Evolutionary conservation across 2,329 filamentous ascomycete species (phyloP).

Genomic region (Neonectria ditissima): DNA sequence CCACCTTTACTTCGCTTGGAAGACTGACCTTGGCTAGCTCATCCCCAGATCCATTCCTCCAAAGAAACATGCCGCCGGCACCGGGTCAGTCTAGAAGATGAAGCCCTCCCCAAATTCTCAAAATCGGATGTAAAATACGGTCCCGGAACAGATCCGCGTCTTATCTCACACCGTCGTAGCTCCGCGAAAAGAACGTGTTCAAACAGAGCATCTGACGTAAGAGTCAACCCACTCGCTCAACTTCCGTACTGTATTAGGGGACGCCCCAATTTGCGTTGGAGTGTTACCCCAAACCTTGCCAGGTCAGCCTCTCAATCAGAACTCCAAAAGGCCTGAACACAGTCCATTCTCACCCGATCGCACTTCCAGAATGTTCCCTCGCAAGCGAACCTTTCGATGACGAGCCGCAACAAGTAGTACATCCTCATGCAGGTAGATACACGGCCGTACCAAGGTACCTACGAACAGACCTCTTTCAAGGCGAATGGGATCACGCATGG

Average conservation of each 20-base stretch:
- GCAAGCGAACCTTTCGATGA: constrained; percentile 6
- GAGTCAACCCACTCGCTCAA: constrained; percentile 28
- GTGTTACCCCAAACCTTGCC: constrained; percentile 16
- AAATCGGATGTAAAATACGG: constrained; percentile 7
- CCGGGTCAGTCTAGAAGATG: background rate
- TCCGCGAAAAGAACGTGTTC: constrained; percentile 31
- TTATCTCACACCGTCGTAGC: constrained; percentile 17
- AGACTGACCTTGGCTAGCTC: background rate
- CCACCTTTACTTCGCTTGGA: background rate
- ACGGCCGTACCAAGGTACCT: background rate
- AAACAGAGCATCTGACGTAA: constrained; percentile 36
- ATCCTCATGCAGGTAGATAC: background rate
- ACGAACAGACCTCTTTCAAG: constrained; percentile 15
- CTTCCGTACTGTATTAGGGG: constrained; percentile 16
- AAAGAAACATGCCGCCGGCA: background rate
- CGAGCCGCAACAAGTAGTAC: background rate
- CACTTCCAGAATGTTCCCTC: constrained; percentile 14
- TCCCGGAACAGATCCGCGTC: constrained; percentile 25
- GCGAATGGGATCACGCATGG: constrained; percentile 6
- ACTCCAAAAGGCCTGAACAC: background rate
- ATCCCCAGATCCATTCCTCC: background rate
- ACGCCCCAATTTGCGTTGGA: constrained; percentile 16
- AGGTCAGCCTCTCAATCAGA: background rate
- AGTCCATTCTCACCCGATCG: background rate
- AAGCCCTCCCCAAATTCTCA: constrained; percentile 1